phyloP scores from a whole-genome alignment of 441 rosid species.

The Macaranga tanarius region DNA sequence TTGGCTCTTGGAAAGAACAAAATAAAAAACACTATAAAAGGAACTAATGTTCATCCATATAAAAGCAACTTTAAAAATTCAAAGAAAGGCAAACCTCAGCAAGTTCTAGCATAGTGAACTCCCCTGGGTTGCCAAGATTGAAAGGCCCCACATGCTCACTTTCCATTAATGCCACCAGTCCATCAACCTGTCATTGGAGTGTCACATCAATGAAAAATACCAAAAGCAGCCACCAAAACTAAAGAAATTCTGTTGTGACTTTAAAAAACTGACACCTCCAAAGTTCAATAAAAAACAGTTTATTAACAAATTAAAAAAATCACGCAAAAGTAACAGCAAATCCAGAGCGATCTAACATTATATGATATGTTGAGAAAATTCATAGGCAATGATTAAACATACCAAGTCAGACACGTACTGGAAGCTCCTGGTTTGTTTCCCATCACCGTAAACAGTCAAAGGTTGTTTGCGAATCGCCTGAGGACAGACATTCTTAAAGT shows the following conservation, averaged over 20 bases:
- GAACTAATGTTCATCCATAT: background rate
- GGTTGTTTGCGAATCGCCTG: conserved; percentile 95
- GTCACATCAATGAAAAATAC: background rate
- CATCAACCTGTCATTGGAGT: conserved; percentile 64
- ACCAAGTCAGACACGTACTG: conserved; percentile 98
- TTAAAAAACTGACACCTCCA: no score
- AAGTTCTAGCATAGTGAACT: conserved; percentile 96
- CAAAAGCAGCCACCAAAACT: no score
- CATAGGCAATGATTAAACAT: conserved; percentile 18
- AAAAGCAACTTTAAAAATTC: background rate
- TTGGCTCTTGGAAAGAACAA: background rate
- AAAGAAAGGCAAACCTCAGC: conserved; percentile 67
- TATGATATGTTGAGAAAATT: background rate
- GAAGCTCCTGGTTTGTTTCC: conserved; percentile 98
- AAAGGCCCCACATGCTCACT: conserved; percentile 94
- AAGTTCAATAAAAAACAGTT: background rate
- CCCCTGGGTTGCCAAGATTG: conserved; percentile 98
- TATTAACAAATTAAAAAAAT: background rate
- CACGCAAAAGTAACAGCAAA: background rate
- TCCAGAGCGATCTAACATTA: background rate
- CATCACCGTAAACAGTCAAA: conserved; percentile 95
- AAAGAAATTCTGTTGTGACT: no score
- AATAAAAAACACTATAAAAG: background rate
- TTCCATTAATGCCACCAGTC: conserved; percentile 90
- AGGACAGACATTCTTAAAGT: conserved; percentile 18